Evolutionary conservation across 2,329 filamentous ascomycete species (phyloP).

Genomic region (Aureobasidium sp.): DNA sequence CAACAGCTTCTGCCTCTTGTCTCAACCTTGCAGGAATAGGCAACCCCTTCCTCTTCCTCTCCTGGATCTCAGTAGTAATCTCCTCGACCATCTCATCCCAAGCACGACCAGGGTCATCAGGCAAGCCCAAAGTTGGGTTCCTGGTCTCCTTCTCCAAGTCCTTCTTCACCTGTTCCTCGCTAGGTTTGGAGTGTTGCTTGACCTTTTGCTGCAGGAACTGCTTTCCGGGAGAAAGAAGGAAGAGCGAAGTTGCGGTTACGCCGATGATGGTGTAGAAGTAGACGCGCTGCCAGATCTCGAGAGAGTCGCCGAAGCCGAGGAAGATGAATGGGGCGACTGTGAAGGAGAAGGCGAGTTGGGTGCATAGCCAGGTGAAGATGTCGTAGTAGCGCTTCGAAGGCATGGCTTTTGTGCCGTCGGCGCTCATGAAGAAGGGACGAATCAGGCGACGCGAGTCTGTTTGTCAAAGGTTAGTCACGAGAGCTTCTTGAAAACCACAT

Average conservation of each 20-base stretch:
- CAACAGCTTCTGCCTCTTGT: constrained; percentile 24
- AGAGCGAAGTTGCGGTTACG: constrained; percentile 54
- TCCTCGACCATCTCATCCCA: constrained; percentile 71
- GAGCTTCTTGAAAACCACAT: background rate
- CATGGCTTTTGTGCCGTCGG: constrained; percentile 60
- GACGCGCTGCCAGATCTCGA: constrained; percentile 72
- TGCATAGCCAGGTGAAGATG: constrained; percentile 61
- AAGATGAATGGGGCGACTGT: constrained; percentile 77
- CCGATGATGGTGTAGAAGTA: constrained; percentile 79
- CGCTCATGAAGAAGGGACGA: constrained; percentile 84
- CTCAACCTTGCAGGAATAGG: constrained; percentile 43
- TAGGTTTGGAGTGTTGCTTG: constrained; percentile 24
- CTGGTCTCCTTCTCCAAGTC: constrained; percentile 32
- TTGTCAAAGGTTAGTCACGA: background rate
- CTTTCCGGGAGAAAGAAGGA: constrained; percentile 77
- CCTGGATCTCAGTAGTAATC: constrained; percentile 63
- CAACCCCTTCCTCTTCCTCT: constrained; percentile 37
- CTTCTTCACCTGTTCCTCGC: constrained; percentile 25
- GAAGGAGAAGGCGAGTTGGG: constrained; percentile 78
- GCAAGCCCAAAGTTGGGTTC: constrained; percentile 53
- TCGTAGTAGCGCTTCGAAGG: constrained; percentile 82
- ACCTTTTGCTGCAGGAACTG: constrained; percentile 31
- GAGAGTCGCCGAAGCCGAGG: constrained; percentile 60
- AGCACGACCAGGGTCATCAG: constrained; percentile 65
- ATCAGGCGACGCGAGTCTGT: constrained; percentile 80